Evolutionary conservation across 176 grass and related monocot genomes (phyloP).

Genomic region (Aechmea fasciata): DNA sequence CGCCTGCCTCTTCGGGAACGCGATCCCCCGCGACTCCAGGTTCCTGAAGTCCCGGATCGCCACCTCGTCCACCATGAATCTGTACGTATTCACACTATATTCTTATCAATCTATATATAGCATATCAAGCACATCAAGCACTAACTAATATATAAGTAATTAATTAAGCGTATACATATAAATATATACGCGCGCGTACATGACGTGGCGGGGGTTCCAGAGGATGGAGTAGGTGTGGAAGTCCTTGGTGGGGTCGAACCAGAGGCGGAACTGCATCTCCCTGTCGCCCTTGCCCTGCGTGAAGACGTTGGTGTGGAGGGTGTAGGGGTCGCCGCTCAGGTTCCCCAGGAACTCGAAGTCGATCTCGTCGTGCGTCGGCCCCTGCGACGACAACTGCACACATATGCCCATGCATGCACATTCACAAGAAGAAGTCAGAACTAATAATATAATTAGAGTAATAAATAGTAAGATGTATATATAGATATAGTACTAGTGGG

Average conservation of each 20-base stretch:
- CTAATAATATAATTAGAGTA: neutral
- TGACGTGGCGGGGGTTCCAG: conserved; percentile 55
- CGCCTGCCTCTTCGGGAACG: conserved; percentile 37
- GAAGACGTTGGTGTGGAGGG: conserved; percentile 70
- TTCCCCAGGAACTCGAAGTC: conserved; percentile 90
- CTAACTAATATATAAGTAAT: no score
- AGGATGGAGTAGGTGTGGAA: conserved; percentile 84
- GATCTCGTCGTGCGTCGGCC: conserved; percentile 61
- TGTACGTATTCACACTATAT: no score
- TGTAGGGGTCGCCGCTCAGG: conserved; percentile 52
- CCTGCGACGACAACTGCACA: conserved; percentile 53
- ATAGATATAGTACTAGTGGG: no score
- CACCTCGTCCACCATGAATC: conserved; percentile 31
- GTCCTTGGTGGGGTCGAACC: conserved; percentile 69
- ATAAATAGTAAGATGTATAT: neutral
- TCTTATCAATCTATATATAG: no score
- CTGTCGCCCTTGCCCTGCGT: conserved; percentile 43
- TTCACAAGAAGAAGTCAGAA: no score
- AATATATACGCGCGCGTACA: no score
- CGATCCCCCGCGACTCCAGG: conserved; percentile 25
- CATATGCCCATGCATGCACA: neutral
- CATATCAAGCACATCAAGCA: no score
- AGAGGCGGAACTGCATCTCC: conserved; percentile 77
- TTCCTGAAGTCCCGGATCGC: conserved; percentile 45
- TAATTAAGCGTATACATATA: no score